Percentiles rank a stretch among this genome's conserved stretches.
Evolutionary conservation across 2,329 filamentous ascomycete species (phyloP).

Genomic region (Neonectria punicea): DNA sequence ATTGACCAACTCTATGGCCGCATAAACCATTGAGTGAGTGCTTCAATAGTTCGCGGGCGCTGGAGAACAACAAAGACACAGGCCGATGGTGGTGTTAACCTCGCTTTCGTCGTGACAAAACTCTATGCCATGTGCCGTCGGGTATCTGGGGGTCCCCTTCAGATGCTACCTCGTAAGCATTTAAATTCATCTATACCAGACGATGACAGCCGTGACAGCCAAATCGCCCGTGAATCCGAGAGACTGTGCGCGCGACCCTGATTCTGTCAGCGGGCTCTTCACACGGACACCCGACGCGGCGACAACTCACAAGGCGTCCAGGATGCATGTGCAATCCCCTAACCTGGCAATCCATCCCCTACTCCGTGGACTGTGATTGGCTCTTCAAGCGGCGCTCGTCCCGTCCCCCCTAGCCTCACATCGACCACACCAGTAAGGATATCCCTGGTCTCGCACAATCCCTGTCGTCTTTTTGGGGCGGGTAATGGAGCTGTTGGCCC

Average conservation of each 20-base stretch:
- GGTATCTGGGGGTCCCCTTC: neutral
- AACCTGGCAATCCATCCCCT: neutral
- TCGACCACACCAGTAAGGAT: neutral
- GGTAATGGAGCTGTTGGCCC: neutral
- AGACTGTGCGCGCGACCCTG: neutral
- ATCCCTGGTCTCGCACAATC: neutral
- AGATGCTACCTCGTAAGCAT: neutral
- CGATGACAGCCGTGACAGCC: constrained; percentile 1
- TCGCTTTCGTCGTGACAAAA: neutral
- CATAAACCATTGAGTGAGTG: neutral
- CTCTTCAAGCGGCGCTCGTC: neutral
- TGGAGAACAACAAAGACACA: neutral
- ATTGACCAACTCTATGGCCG: neutral
- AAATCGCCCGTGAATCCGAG: neutral
- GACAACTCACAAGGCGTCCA: neutral
- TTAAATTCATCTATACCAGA: neutral
- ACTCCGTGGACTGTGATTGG: neutral
- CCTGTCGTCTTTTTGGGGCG: neutral
- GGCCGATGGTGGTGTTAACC: neutral
- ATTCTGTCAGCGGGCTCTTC: neutral
- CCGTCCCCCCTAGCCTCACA: neutral
- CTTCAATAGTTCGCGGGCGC: neutral
- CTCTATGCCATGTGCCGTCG: neutral
- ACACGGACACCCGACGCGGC: neutral
- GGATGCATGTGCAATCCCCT: neutral